These are phyloP conservation scores for Paramarasmius palmivorus DNA, from an alignment of 1,284 basidiomycete species.

Conservation along the genomic window DNA sequence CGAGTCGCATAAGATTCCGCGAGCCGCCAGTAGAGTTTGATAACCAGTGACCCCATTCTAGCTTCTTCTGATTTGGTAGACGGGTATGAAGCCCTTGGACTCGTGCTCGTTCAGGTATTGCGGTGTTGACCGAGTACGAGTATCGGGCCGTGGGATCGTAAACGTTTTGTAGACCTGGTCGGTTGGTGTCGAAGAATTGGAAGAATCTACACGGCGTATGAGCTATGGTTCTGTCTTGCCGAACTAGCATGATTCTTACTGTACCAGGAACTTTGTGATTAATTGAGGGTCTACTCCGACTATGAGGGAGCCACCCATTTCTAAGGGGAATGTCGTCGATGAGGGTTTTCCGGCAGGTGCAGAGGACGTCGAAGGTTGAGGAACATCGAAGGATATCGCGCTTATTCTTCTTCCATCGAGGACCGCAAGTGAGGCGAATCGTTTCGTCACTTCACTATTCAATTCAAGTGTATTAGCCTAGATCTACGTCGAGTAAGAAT, in stretches of 20 bases:
- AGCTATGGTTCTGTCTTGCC: conserved; percentile 15
- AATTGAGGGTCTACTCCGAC: conserved; percentile 70
- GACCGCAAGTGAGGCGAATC: conserved; percentile 70
- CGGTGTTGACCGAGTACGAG: conserved; percentile 83
- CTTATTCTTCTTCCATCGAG: conserved; percentile 77
- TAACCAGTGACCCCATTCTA: conserved; percentile 77
- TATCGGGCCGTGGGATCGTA: conserved; percentile 89
- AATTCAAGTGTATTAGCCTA: conserved; percentile 10
- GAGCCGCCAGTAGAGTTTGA: conserved; percentile 56
- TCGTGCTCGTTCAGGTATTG: conserved; percentile 72
- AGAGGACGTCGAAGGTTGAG: conserved; percentile 43
- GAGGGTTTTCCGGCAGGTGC: conserved; percentile 41
- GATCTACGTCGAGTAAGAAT: conserved; percentile 5
- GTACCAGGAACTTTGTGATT: conserved; percentile 76
- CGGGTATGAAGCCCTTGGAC: conserved; percentile 64
- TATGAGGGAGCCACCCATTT: conserved; percentile 75
- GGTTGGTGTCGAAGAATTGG: conserved; percentile 78
- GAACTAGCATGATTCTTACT: conserved; percentile 43
- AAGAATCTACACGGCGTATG: conserved; percentile 65
- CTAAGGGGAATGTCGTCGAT: conserved; percentile 69
- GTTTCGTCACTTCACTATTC: conserved; percentile 67
- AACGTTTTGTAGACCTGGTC: conserved; percentile 66
- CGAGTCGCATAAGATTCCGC: conserved; percentile 76
- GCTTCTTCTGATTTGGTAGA: conserved; percentile 79
- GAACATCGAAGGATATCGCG: conserved; percentile 72